Evolutionary conservation across 2,329 filamentous ascomycete species (phyloP).

Genomic region (Alternaria tenuissima): DNA sequence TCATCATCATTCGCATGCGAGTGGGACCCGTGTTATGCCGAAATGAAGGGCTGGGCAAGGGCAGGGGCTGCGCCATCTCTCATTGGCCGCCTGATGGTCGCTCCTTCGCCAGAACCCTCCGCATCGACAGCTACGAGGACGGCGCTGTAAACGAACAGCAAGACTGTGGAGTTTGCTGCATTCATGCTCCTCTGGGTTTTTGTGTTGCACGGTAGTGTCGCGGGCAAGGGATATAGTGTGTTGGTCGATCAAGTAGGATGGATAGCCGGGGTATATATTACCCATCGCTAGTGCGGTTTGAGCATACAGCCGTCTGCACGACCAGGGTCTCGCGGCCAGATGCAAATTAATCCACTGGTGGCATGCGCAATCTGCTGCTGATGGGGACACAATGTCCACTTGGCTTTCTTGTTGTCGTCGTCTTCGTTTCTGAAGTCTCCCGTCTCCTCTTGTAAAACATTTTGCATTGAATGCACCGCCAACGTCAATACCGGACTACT

Average conservation of each 20-base stretch:
- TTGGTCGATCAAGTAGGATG: background rate
- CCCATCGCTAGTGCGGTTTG: conserved; percentile 32
- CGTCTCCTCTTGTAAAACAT: background rate
- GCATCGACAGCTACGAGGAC: conserved; percentile 1
- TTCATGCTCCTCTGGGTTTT: background rate
- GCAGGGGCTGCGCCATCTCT: conserved; percentile 24
- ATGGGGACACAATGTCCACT: conserved; percentile 1
- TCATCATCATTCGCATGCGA: conserved; percentile 11
- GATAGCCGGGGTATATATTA: conserved; percentile 3
- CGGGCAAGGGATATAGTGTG: background rate
- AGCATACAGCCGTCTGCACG: conserved; percentile 29
- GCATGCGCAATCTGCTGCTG: conserved; percentile 11
- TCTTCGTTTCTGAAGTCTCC: conserved; percentile 3
- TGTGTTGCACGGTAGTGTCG: background rate
- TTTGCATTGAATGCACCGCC: background rate
- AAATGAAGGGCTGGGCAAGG: conserved; percentile 25
- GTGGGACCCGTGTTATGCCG: conserved; percentile 22
- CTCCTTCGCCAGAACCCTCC: background rate
- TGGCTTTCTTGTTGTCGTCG: background rate
- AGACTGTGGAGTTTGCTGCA: background rate
- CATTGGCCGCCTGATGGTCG: conserved; percentile 23
- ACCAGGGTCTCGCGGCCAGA: conserved; percentile 20
- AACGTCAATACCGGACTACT: conserved; percentile 3
- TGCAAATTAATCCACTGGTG: conserved; percentile 28
- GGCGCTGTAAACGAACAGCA: background rate